Evolutionary conservation across 2,329 filamentous ascomycete genomes (phyloP).

Genomic region (Colletotrichum salicis): DNA sequence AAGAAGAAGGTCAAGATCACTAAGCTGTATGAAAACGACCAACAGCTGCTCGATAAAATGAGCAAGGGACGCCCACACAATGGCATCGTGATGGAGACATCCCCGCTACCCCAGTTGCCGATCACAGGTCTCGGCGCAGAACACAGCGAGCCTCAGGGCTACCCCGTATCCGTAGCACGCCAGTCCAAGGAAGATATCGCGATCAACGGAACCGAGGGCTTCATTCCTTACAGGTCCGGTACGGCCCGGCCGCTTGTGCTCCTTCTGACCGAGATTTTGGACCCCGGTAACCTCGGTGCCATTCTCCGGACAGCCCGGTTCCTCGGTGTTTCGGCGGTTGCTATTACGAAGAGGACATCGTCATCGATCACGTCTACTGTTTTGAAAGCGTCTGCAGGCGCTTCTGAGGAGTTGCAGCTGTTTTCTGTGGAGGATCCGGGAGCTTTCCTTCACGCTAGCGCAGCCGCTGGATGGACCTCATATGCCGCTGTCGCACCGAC

Average conservation of each 20-base stretch:
- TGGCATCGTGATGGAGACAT: slow-evolving; percentile 87
- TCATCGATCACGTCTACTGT: slow-evolving; percentile 80
- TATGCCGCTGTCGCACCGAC: slow-evolving; percentile 76
- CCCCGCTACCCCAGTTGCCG: slow-evolving; percentile 79
- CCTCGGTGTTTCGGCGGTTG: slow-evolving; percentile 87
- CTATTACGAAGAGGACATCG: slow-evolving; percentile 78
- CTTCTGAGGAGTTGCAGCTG: slow-evolving; percentile 81
- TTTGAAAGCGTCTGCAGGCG: slow-evolving; percentile 89
- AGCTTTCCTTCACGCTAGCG: slow-evolving; percentile 76
- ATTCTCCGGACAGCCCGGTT: slow-evolving; percentile 91
- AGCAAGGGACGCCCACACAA: slow-evolving; percentile 87
- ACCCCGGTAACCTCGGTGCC: slow-evolving; percentile 90
- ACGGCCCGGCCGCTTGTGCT: slow-evolving; percentile 76
- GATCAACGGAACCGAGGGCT: slow-evolving; percentile 75
- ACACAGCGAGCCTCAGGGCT: slow-evolving; percentile 58
- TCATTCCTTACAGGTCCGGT: slow-evolving; percentile 54
- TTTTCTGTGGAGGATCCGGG: slow-evolving; percentile 75
- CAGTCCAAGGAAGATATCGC: slow-evolving; percentile 79
- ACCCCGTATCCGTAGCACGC: slow-evolving; percentile 68
- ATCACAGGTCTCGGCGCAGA: slow-evolving; percentile 67
- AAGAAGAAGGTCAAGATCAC: slow-evolving; percentile 64
- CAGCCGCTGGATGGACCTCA: slow-evolving; percentile 80
- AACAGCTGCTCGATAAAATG: slow-evolving; percentile 84
- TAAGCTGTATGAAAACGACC: slow-evolving; percentile 68
- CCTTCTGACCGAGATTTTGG: slow-evolving; percentile 79